phyloP scores from a whole-genome alignment of 257 asterid species.

The Nicotiana benthamiana region DNA sequence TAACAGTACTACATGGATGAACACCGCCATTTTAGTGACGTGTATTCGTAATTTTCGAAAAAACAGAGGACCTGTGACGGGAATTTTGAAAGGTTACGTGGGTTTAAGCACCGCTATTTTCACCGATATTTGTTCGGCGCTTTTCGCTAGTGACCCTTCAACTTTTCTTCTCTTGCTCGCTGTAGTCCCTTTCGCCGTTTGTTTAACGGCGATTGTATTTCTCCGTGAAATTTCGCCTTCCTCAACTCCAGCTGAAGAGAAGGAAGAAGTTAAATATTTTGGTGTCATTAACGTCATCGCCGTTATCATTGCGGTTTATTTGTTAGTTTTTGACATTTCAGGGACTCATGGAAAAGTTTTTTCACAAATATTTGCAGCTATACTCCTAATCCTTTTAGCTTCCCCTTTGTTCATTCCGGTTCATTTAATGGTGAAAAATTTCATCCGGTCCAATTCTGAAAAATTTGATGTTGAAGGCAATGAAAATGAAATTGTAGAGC shows the following conservation, averaged over 20 bases:
- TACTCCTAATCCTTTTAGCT: conserved; percentile 50
- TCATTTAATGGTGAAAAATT: conserved; percentile 24
- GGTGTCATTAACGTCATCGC: conserved; percentile 71
- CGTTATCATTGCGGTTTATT: conserved; percentile 57
- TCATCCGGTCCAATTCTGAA: conserved; percentile 22
- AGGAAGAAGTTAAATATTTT: conserved; percentile 54
- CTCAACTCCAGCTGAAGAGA: conserved; percentile 48
- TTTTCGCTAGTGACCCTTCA: conserved; percentile 75
- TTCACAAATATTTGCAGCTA: conserved; percentile 56
- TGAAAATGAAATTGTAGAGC: conserved; percentile 21
- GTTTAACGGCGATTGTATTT: conserved; percentile 62
- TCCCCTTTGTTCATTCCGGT: conserved; percentile 70
- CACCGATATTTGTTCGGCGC: conserved; percentile 86
- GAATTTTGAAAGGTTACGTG: conserved; percentile 83
- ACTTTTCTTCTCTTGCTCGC: conserved; percentile 69
- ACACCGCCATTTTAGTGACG: conserved; percentile 81
- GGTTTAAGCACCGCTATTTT: conserved; percentile 96
- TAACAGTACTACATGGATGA: conserved; percentile 98
- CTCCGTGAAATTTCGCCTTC: conserved; percentile 95
- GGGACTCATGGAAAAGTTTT: conserved; percentile 50
- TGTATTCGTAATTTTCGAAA: conserved; percentile 81
- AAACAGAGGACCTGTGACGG: conserved; percentile 87
- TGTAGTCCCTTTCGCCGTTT: conserved; percentile 54
- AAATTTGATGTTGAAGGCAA: conserved; percentile 29
- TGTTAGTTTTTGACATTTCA: conserved; percentile 54